A percentile compares a stretch with the other conserved stretches of the same genome.
phyloP scores from a whole-genome alignment of 108 stramenopile genomes.

The Chaetoceros muelleri region DNA sequence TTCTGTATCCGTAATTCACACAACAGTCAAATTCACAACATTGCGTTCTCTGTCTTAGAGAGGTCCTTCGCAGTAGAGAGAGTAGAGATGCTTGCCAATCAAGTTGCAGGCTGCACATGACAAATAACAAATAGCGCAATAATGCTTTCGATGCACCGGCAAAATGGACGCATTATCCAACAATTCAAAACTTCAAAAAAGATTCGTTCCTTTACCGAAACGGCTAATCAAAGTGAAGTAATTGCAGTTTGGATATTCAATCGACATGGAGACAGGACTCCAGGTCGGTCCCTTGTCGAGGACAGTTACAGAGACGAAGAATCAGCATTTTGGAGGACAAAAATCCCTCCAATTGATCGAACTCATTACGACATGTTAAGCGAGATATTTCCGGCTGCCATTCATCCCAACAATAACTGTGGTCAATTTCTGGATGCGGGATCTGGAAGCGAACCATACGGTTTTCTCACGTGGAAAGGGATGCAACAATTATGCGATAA shows the following conservation, averaged over 20 bases:
- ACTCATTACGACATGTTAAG: constrained; percentile 17
- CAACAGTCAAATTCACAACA: too few relatives aligned
- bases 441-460: constrained; percentile 34
- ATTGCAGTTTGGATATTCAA: constrained; percentile 49
- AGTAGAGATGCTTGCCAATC: too few relatives aligned
- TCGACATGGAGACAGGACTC: constrained; percentile 69
- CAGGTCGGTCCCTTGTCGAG: constrained; percentile 33
- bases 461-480: constrained; percentile 55
- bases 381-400: constrained; percentile 28
- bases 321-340: constrained; percentile 38
- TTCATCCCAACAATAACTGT: constrained; percentile 26
- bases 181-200: too few relatives aligned
- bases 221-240: not conserved
- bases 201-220: too few relatives aligned
- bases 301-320: constrained; percentile 24
- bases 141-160: too few relatives aligned
- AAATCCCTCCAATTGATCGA: constrained; percentile 27
- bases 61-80: too few relatives aligned
- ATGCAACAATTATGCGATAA: constrained; percentile 49
- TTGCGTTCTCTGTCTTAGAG: too few relatives aligned
- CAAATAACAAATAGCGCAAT: too few relatives aligned
- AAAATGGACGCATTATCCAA: too few relatives aligned
- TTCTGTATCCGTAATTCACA: too few relatives aligned
- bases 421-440: constrained; percentile 26
- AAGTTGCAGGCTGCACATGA: too few relatives aligned